Conservation (phyloP, 2,329 filamentous ascomycete genomes). For the Colletotrichum theobromicola region DNA sequence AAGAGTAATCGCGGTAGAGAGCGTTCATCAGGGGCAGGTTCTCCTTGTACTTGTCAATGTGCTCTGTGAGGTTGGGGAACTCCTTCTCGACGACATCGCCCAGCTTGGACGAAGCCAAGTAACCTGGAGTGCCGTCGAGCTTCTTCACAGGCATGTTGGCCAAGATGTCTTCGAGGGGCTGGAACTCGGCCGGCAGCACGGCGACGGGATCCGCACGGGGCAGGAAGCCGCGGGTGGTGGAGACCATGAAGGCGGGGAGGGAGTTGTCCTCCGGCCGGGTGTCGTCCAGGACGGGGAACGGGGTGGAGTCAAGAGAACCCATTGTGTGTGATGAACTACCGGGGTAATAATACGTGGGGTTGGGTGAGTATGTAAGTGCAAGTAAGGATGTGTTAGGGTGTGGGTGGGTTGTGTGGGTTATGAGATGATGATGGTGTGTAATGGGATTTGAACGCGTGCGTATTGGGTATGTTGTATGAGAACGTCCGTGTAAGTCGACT, state of each 20-base stretch:
- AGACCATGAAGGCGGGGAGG: conserved; percentile 80
- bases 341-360: background rate
- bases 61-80: conserved; percentile 77
- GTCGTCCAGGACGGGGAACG: conserved; percentile 69
- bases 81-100: conserved; percentile 76
- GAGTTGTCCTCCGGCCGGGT: conserved; percentile 65
- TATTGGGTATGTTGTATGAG: background rate
- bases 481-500: conserved; percentile 3
- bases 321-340: conserved; percentile 29
- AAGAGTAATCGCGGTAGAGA: conserved; percentile 89
- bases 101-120: conserved; percentile 76
- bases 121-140: conserved; percentile 73
- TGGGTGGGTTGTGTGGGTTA: conserved; percentile 9
- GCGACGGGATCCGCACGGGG: conserved; percentile 69
- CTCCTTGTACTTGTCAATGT: conserved; percentile 73
- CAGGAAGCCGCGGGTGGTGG: conserved; percentile 75
- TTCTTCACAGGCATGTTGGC: conserved; percentile 82
- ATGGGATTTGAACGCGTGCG: background rate
- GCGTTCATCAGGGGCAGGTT: conserved; percentile 85
- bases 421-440: background rate
- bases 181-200: conserved; percentile 75
- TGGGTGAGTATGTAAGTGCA: background rate
- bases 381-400: background rate
- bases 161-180: conserved; percentile 73
- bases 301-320: conserved; percentile 42